Conservation (phyloP, 1,284 basidiomycete genomes). For the Porodaedalea pini region DNA sequence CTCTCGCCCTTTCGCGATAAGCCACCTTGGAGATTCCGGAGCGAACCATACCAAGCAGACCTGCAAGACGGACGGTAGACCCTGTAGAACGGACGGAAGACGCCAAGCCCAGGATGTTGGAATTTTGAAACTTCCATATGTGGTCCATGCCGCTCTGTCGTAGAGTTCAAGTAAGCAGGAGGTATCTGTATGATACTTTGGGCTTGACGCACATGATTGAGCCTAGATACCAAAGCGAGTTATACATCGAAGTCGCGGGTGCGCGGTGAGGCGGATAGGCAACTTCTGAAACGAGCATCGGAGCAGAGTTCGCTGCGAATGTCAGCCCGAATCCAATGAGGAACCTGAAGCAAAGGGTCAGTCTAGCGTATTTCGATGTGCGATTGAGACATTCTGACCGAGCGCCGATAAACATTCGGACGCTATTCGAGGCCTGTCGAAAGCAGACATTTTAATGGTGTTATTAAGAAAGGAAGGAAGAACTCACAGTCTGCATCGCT, state of each 20-base stretch:
- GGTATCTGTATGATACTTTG: not conserved
- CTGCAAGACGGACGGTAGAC: conserved; percentile 58
- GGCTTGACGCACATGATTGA: conserved; percentile 53
- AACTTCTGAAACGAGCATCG: conserved; percentile 73
- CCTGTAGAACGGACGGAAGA: conserved; percentile 66
- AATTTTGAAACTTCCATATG: conserved; percentile 70
- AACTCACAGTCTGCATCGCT: conserved; percentile 51
- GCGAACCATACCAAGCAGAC: conserved; percentile 55
- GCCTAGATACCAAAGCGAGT: conserved; percentile 79
- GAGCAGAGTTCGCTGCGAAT: conserved; percentile 70
- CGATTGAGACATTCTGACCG: conserved; percentile 39
- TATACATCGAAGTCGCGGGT: conserved; percentile 67
- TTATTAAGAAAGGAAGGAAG: not conserved
- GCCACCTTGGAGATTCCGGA: conserved; percentile 72
- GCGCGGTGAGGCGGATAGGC: conserved; percentile 76
- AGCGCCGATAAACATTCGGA: conserved; percentile 80
- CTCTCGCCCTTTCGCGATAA: conserved; percentile 63
- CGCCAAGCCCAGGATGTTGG: conserved; percentile 70
- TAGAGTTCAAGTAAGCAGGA: conserved; percentile 9
- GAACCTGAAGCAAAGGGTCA: conserved; percentile 40
- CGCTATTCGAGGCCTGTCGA: conserved; percentile 51
- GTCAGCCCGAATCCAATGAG: conserved; percentile 78
- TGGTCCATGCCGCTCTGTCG: conserved; percentile 66
- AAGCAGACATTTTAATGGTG: not conserved
- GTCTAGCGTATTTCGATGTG: not conserved